Evolutionary conservation across 371 early-diverging fungal genomes (phyloP).

Genomic region (Batkoa obscura): DNA sequence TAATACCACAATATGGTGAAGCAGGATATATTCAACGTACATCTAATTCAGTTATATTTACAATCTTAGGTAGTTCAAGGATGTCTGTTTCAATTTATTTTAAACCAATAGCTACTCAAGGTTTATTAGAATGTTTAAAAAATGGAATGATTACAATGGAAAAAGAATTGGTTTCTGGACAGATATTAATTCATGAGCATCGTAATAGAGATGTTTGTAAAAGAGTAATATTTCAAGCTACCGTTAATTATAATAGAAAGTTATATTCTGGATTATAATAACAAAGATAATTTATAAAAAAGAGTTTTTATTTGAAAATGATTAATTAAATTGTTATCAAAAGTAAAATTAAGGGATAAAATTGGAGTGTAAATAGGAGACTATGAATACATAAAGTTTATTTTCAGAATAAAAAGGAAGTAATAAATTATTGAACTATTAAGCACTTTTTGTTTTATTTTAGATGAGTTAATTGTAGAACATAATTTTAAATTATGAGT

Average conservation of each 20-base stretch:
- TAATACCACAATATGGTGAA: neutral
- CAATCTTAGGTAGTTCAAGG: constrained; percentile 47
- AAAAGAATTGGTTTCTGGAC: constrained; percentile 19
- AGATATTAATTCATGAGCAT: constrained; percentile 66
- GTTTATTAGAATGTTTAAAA: constrained; percentile 7
- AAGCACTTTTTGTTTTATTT: too few species aligned
- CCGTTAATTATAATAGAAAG: constrained; percentile 19
- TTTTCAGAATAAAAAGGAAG: too few species aligned
- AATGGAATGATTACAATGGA: neutral
- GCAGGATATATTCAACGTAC: constrained; percentile 24
- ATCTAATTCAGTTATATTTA: constrained; percentile 49
- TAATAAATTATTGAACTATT: too few species aligned
- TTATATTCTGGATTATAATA: too few species aligned
- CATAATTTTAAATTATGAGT: too few species aligned
- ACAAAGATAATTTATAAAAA: too few species aligned
- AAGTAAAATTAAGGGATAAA: too few species aligned
- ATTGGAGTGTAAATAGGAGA: too few species aligned
- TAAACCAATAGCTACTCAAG: constrained; percentile 18
- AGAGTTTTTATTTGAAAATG: too few species aligned
- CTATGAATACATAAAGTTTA: too few species aligned
- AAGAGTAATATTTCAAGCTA: constrained; percentile 34
- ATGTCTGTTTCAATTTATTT: constrained; percentile 42
- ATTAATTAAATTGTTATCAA: too few species aligned
- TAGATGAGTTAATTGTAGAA: too few species aligned
- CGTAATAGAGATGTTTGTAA: constrained; percentile 80